These are phyloP conservation scores for Rhodamnia rubescens DNA, from an alignment of 345 rosid genomes.

Conservation along the genomic window DNA sequence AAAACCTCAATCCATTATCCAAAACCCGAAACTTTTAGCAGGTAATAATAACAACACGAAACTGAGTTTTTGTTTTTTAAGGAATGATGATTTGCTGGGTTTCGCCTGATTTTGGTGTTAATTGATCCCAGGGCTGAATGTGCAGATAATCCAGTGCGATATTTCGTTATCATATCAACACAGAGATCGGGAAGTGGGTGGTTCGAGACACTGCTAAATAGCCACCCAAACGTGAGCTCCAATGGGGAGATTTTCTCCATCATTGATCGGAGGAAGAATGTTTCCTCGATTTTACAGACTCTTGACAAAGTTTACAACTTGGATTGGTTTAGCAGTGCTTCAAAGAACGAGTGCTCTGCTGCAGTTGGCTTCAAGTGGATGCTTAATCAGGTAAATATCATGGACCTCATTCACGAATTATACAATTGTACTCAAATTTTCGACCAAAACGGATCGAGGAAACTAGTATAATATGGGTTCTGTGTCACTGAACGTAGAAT, in stretches of 20 bases:
- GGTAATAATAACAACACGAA: slow-evolving; percentile 20
- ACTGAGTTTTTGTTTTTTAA: not conserved
- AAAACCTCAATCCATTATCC: slow-evolving; percentile 58
- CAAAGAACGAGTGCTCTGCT: slow-evolving; percentile 92
- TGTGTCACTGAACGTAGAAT: not conserved
- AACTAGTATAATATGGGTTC: not conserved
- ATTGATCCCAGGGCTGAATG: slow-evolving; percentile 59
- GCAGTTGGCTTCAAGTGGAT: slow-evolving; percentile 99
- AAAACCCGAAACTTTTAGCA: slow-evolving; percentile 59
- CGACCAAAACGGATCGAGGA: not conserved
- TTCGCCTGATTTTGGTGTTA: not conserved
- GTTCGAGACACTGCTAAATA: slow-evolving; percentile 93
- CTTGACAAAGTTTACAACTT: slow-evolving; percentile 78
- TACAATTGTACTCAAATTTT: not conserved
- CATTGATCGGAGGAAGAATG: slow-evolving; percentile 54
- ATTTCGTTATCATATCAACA: slow-evolving; percentile 80
- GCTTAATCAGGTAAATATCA: slow-evolving; percentile 74
- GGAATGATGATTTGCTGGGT: not conserved
- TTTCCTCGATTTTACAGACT: slow-evolving; percentile 46
- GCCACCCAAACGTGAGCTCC: slow-evolving; percentile 81
- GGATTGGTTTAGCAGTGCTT: slow-evolving; percentile 82
- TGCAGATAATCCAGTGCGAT: slow-evolving; percentile 57
- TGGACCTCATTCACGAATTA: not conserved
- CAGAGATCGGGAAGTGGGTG: slow-evolving; percentile 99
- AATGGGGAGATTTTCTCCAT: slow-evolving; percentile 88